Conservation (phyloP, 2,329 filamentous ascomycete species). For the Pseudogymnoascus sp. region DNA sequence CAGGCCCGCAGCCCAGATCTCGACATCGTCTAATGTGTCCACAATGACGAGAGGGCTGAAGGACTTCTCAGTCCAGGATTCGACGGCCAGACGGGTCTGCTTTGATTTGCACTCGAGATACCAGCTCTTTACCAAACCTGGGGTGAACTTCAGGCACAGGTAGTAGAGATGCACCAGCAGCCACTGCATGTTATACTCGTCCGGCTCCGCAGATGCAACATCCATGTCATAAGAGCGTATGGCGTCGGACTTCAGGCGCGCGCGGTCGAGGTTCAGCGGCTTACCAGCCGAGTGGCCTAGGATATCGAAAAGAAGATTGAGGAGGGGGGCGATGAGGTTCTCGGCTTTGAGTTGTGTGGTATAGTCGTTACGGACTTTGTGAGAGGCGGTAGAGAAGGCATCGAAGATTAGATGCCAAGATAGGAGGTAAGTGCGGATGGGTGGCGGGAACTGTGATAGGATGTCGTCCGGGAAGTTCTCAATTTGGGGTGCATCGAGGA, state of each 20-base stretch:
- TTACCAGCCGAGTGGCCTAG: constrained; percentile 69
- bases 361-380: constrained; percentile 77
- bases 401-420: constrained; percentile 89
- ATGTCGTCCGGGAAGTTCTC: constrained; percentile 57
- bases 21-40: constrained; percentile 58
- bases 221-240: constrained; percentile 47
- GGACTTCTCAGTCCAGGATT: constrained; percentile 76
- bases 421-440: constrained; percentile 71
- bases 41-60: constrained; percentile 65
- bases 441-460: constrained; percentile 59
- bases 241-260: constrained; percentile 49
- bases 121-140: constrained; percentile 74
- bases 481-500: constrained; percentile 68
- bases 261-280: constrained; percentile 65
- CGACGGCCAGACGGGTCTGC: constrained; percentile 70
- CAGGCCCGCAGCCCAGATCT: constrained; percentile 53
- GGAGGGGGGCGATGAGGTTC: constrained; percentile 57
- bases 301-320: constrained; percentile 77
- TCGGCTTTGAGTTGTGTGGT: constrained; percentile 68
- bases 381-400: constrained; percentile 68
- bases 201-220: constrained; percentile 46
- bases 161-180: constrained; percentile 82
- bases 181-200: constrained; percentile 71
- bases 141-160: constrained; percentile 65
- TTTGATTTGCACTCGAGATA: constrained; percentile 73